Evolutionary conservation across 805 yeast genomes (phyloP).

Genomic region (Spathaspora arborariae): DNA sequence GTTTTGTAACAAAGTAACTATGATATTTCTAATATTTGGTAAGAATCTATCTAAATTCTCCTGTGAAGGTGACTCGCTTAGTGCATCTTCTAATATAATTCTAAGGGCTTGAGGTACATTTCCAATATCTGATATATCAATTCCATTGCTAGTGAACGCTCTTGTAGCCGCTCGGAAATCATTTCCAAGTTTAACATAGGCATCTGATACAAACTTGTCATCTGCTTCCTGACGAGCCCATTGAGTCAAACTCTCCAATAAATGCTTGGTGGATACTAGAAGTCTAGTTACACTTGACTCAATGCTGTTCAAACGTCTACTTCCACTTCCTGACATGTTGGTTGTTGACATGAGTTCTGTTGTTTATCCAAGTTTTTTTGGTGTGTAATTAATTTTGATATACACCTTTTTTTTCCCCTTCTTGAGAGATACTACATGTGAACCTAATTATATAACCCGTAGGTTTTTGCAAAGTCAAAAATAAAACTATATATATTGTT

Average conservation of each 20-base stretch:
- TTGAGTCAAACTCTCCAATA: slow-evolving; percentile 78
- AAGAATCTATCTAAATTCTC: slow-evolving; percentile 73
- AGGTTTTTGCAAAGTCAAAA: background rate
- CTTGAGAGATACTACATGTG: background rate
- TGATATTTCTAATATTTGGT: slow-evolving; percentile 82
- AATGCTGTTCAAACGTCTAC: slow-evolving; percentile 40
- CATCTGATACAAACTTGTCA: slow-evolving; percentile 82
- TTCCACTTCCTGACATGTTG: slow-evolving; percentile 1
- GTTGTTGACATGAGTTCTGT: background rate
- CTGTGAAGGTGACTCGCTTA: slow-evolving; percentile 81
- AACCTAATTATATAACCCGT: background rate
- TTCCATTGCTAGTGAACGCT: slow-evolving; percentile 73
- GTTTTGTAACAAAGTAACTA: slow-evolving; percentile 73
- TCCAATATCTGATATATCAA: slow-evolving; percentile 78
- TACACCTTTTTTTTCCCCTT: background rate
- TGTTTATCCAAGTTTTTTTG: background rate
- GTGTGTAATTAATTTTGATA: background rate
- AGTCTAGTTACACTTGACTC: slow-evolving; percentile 77
- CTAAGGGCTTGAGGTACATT: slow-evolving; percentile 86
- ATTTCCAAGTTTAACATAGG: slow-evolving; percentile 88
- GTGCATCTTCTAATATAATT: slow-evolving; percentile 76
- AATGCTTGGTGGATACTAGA: slow-evolving; percentile 82
- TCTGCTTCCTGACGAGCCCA: slow-evolving; percentile 85
- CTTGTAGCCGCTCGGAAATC: slow-evolving; percentile 85
- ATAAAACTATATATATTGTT: background rate